Evolutionary conservation across 176 grass and related monocot genomes (phyloP), one percentile per base, ranked within the genome.

Genomic region (Bonia amplexicaulis): DNA sequence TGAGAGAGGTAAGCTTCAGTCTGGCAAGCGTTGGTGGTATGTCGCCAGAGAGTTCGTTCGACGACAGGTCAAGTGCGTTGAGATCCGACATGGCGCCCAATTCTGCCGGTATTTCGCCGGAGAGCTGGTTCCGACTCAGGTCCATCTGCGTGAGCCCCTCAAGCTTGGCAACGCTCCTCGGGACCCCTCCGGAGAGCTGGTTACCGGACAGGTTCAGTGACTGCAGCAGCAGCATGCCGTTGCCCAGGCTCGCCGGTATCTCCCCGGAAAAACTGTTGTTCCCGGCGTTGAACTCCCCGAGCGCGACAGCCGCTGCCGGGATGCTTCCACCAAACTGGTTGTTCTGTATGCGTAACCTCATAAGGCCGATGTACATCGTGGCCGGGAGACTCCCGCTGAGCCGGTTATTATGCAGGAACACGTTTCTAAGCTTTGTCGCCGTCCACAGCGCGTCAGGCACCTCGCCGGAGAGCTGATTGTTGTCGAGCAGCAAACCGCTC

Each of bases 21-120:
- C 63, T 40, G 16, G 29, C 81, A 17, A 98, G 88, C 35, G 31
- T 68, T 39, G 66, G 6, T 7, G 96, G 96, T 31, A 98, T 88
- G 59, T 40, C 22, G 48, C 96, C 93, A 42, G 96, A 90, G 73
- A 98, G 77, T 14, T 22, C 55, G 91, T 98, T 98, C 22, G 77
- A 77, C 46, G 96, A 98, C 9, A 98, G 85, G 69, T 98, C 93
- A 14, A 98, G 93, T 20, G 55, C 22, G 10, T 45, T 87, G 39
- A 98, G 91, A 62, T 44, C 80, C 51, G 8, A 48, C 51, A 93
- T 80, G 37, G 49, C 44, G 48, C 91, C 93, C 7, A 98, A 20
- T 22, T 87, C 89, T 1, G 67, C 77, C 41, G 93, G 96, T 76
- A 98, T 92, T 22, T 78, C 57, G 39, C 93, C 93, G 26, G 73